These are phyloP conservation scores for rapeseed (Brassica napus) DNA, from an alignment of 345 rosid species.

Conservation along the genomic window Da-Ae NC_063452.1:58962001-58962500, in stretches of 20 bases:
- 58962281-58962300: too few species aligned
- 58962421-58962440: conserved; percentile 69
- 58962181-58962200: too few species aligned
- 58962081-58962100: neutral
- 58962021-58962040: too few species aligned
- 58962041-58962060: neutral
- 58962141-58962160: neutral
- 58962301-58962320: neutral
- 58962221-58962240: neutral
- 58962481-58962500: conserved; percentile 91
- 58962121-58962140: neutral
- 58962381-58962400: conserved; percentile 86
- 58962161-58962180: neutral
- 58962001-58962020: neutral
- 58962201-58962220: too few species aligned
- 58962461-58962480: conserved; percentile 76
- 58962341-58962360: neutral
- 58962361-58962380: conserved; percentile 64
- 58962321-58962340: neutral
- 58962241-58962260: too few species aligned
- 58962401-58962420: conserved; percentile 81
- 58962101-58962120: neutral
- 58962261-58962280: too few species aligned
- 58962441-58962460: conserved; percentile 74
- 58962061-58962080: neutral